Evolutionary conservation across 768 basidiomycete species (phyloP).

Genomic region (Chlorophyllum brunneum): DNA sequence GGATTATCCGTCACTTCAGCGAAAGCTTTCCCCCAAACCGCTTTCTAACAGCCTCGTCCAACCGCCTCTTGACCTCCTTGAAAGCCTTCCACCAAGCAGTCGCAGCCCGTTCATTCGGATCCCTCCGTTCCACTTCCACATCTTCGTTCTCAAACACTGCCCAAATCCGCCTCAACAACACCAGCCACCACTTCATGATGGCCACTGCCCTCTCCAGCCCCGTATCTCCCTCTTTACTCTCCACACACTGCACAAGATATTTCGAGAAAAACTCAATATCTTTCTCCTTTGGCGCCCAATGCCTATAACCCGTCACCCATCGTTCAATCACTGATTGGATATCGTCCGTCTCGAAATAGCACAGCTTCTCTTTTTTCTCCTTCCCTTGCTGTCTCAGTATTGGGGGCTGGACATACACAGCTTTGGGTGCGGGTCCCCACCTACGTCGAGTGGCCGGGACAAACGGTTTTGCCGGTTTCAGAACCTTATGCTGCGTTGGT

Average conservation of each 20-base stretch:
- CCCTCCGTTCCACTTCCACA: constrained; percentile 28
- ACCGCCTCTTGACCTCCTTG: constrained; percentile 57
- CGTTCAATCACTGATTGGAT: constrained; percentile 66
- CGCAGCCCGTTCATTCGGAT: constrained; percentile 39
- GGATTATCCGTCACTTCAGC: constrained; percentile 41
- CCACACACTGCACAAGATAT: constrained; percentile 67
- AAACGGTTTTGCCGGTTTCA: constrained; percentile 48
- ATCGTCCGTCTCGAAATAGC: constrained; percentile 64
- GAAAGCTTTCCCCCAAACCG: constrained; percentile 73
- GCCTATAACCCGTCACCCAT: constrained; percentile 69
- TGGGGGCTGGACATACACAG: constrained; percentile 45
- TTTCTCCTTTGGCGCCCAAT: constrained; percentile 61
- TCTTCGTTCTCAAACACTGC: constrained; percentile 47
- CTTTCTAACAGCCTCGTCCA: constrained; percentile 62
- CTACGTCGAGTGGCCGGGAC: constrained; percentile 37
- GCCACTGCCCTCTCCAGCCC: constrained; percentile 67
- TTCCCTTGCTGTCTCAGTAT: constrained; percentile 57
- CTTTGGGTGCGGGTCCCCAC: constrained; percentile 53
- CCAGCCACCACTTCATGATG: constrained; percentile 81
- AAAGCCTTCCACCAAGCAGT: constrained; percentile 80
- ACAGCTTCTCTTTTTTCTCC: constrained; percentile 50
- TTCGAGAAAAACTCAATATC: constrained; percentile 76
- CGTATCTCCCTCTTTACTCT: constrained; percentile 49
- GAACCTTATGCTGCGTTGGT: constrained; percentile 29
- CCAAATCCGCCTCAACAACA: constrained; percentile 65